Evolutionary conservation across 148 eudicot genomes (phyloP).

Genomic region (Selenicereus undatus): DNA sequence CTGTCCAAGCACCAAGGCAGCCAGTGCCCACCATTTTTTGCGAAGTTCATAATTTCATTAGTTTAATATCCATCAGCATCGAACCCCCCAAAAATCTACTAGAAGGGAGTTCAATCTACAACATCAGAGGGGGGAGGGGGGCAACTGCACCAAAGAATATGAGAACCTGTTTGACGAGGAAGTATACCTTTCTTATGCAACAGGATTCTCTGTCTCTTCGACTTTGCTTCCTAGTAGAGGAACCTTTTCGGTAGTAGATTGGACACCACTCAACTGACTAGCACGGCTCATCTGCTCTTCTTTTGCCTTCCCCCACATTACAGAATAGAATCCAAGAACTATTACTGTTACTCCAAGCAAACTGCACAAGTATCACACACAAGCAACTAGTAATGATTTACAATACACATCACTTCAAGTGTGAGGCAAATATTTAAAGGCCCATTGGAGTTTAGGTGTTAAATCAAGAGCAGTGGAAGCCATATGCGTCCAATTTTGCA

Average conservation of each 20-base stretch:
- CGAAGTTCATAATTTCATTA: too few relatives aligned
- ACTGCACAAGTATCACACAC: conserved; percentile 41
- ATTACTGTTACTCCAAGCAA: conserved; percentile 66
- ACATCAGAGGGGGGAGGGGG: too few relatives aligned
- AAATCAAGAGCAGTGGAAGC: background rate
- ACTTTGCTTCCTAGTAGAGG: conserved; percentile 40
- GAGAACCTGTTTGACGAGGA: background rate
- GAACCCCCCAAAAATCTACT: too few relatives aligned
- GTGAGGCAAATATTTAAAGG: background rate
- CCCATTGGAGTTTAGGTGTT: background rate
- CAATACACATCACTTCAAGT: background rate
- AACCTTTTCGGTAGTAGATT: conserved; percentile 26
- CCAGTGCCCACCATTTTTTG: background rate
- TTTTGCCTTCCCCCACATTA: conserved; percentile 87
- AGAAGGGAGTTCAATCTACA: too few relatives aligned
- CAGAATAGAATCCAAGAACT: conserved; percentile 71
- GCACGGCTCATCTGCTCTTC: conserved; percentile 36
- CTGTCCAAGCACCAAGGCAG: background rate
- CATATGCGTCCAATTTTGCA: background rate
- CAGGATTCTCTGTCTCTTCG: conserved; percentile 20
- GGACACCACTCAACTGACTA: conserved; percentile 21
- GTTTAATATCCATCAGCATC: too few relatives aligned
- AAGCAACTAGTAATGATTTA: background rate
- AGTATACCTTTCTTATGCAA: conserved; percentile 21
- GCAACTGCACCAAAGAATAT: background rate